Base-by-base conservation (phyloP, 2,329 filamentous ascomycete genomes). In the Cryphonectria radicalis region DNA sequence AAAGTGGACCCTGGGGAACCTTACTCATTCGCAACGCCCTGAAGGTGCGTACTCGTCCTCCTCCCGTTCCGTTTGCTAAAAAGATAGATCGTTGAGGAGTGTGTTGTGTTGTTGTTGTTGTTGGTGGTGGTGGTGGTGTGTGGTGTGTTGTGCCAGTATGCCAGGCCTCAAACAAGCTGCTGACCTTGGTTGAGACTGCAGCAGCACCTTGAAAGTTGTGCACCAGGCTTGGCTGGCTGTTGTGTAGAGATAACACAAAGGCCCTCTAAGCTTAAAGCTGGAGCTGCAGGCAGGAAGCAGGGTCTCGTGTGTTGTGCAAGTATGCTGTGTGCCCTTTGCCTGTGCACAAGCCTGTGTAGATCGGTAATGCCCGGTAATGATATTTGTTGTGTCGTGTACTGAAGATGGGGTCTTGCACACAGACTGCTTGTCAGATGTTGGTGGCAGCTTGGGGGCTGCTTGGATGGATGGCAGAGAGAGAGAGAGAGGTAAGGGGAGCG, bases 101-200 rank as follows among this genome's bases (percentile, higher is more conserved):
- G 22, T 50, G 46, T 7, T n/a, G 46, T 50, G 46, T 19, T 13
- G 43, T 32, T 46, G 43, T 2, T 43, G 42, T 13, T 43, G 42
- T 1, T 32, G 32, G 32, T 32, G 32, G 32, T 32, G 32, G 43
- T n/a, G 46, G 28, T 35, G 14, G 55, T 8, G 28, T 4, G 22
- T 13, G 22, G 55, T 32, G 32, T 7, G 59, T n/a, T n/a, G 59
- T 22, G 68, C 32, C 32, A 32, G 32, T 62, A 66, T 67, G 72
- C 64, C 50, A 74, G 73, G 74, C 73, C 75, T 75, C 73, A 70
- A 74, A 8, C 68, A 74, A 74, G 74, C 74, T 72, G 72, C 74
- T 71, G 68, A 71, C 72, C 73, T 69, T 69, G 57, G 66, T 8
- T 62, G 72, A 73, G 65, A 37, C n/a, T 28, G 53, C 53, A 32